phyloP scores from a whole-genome alignment of 2,329 filamentous ascomycete genomes.

The Fusarium illudens region DNA sequence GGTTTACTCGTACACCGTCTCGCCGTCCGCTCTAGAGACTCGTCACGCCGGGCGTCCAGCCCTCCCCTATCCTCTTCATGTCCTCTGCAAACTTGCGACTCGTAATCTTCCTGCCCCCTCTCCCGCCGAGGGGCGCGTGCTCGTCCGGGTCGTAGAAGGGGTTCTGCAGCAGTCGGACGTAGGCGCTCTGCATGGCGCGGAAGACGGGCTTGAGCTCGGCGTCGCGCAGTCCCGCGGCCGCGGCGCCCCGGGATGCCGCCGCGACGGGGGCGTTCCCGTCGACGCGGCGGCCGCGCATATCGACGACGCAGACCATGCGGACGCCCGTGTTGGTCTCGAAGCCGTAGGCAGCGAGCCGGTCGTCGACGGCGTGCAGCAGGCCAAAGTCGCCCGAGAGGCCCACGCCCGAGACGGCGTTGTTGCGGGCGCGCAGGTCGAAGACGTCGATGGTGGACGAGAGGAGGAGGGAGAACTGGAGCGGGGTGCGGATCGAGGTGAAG shows the following conservation, averaged over 20 bases:
- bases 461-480: constrained; percentile 91
- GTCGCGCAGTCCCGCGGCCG: constrained; percentile 76
- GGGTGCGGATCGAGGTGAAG: constrained; percentile 68
- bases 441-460: constrained; percentile 92
- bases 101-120: constrained; percentile 74
- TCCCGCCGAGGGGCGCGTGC: constrained; percentile 67
- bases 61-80: constrained; percentile 84
- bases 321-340: constrained; percentile 97
- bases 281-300: constrained; percentile 79
- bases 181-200: constrained; percentile 89
- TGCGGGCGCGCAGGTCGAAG: constrained; percentile 84
- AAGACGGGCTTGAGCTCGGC: constrained; percentile 93
- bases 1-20: constrained; percentile 22
- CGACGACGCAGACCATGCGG: constrained; percentile 88
- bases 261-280: constrained; percentile 39
- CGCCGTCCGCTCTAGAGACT: constrained; percentile 61
- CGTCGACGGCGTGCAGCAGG: constrained; percentile 90
- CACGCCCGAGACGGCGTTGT: constrained; percentile 62
- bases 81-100: constrained; percentile 84
- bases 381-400: constrained; percentile 84
- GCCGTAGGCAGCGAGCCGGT: constrained; percentile 91
- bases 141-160: constrained; percentile 94
- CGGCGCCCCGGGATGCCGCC: constrained; percentile 31
- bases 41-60: constrained; percentile 79
- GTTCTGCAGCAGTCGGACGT: constrained; percentile 87